A percentile compares a stretch with the other conserved stretches of the same genome.
These are phyloP conservation scores for Ploettnerulaceae sp. DNA, from an alignment of 2,329 filamentous ascomycete species.

Conservation along the genomic window DNA sequence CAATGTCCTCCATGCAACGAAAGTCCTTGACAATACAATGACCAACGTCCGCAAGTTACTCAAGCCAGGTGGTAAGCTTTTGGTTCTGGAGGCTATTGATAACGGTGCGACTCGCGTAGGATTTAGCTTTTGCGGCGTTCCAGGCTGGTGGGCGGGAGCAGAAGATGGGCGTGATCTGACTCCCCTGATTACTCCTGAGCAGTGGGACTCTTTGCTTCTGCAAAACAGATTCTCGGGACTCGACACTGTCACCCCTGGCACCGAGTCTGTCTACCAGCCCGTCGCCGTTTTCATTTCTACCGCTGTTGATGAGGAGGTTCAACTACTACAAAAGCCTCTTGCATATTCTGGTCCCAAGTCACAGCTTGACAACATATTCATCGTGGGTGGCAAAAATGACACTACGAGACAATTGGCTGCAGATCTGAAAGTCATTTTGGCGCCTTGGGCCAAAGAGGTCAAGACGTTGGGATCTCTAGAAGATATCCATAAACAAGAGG, in stretches of 20 bases:
- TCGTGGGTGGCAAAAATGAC: not conserved
- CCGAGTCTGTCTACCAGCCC: conserved; percentile 1
- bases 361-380: not conserved
- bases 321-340: not conserved
- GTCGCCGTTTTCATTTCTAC: conserved; percentile 20
- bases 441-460: not conserved
- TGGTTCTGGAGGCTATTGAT: conserved; percentile 30
- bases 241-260: not conserved
- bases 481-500: not conserved
- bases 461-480: conserved; percentile 3
- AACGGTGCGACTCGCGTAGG: conserved; percentile 27
- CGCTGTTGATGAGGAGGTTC: conserved; percentile 1
- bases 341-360: conserved; percentile 27
- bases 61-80: conserved; percentile 30
- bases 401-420: not conserved
- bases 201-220: conserved; percentile 7
- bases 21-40: conserved; percentile 26
- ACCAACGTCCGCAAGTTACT: conserved; percentile 30
- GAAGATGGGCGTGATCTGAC: conserved; percentile 22
- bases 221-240: conserved; percentile 10
- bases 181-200: not conserved
- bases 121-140: conserved; percentile 31
- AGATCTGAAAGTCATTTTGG: not conserved
- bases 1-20: conserved; percentile 27
- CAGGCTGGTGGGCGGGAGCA: conserved; percentile 33